Conservation (phyloP, 2,329 filamentous ascomycete genomes). For the Triangularia verruculosa region DNA sequence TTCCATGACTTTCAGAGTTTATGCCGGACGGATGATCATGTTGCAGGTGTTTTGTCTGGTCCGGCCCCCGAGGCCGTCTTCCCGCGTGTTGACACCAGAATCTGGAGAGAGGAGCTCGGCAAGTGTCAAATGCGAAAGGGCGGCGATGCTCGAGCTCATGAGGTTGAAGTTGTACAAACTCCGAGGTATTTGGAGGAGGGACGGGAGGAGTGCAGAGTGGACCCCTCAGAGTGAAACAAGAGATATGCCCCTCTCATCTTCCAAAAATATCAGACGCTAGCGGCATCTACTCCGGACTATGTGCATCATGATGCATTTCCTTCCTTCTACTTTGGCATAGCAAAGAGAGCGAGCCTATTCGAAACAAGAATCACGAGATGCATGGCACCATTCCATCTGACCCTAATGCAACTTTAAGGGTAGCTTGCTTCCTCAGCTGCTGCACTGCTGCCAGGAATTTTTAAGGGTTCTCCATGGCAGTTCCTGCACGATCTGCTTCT, state of each 20-base stretch:
- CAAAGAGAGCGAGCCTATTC: background rate
- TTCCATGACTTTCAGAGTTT: background rate
- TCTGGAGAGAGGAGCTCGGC: background rate
- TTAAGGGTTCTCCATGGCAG: background rate
- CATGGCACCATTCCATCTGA: background rate
- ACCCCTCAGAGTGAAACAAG: conserved; percentile 6
- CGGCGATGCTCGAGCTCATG: background rate
- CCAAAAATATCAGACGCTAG: conserved; percentile 8
- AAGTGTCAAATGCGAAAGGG: background rate
- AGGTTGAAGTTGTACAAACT: background rate
- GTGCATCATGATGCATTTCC: background rate
- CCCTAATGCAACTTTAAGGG: background rate
- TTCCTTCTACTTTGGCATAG: background rate
- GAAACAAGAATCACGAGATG: background rate
- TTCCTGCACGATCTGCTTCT: background rate
- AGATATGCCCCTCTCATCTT: conserved; percentile 8
- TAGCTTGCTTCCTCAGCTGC: background rate
- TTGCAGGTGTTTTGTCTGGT: background rate
- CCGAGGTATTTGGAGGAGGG: background rate
- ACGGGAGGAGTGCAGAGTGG: background rate
- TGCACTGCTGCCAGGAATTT: conserved; percentile 5
- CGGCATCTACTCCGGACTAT: background rate
- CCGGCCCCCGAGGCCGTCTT: background rate
- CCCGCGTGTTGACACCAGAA: background rate
- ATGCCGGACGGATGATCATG: background rate